Conservation (phyloP, 2,329 filamentous ascomycete genomes). For the Colletotrichum chlorophyti region DNA sequence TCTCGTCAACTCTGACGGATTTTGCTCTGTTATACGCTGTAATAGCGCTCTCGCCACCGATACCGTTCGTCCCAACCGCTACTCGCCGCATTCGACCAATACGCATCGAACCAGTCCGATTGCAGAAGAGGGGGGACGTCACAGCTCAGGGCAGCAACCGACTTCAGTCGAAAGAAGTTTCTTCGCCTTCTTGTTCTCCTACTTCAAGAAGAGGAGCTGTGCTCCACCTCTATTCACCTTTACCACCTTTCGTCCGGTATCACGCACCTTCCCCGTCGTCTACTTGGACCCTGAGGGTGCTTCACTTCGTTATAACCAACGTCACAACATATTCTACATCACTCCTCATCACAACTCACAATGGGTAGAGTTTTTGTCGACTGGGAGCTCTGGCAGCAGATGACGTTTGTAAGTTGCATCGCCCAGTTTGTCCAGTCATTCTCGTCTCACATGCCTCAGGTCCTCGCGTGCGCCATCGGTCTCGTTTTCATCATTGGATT, state of each 20-base stretch:
- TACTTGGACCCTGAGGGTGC: not conserved
- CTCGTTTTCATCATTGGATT: constrained; percentile 73
- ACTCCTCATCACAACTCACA: not conserved
- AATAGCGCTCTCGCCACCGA: constrained; percentile 5
- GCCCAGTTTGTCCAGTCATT: too few relatives aligned
- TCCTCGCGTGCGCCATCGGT: constrained; percentile 74
- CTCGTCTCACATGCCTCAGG: constrained; percentile 57
- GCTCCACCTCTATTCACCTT: not conserved
- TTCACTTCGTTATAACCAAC: not conserved
- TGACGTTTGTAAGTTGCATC: constrained; percentile 89
- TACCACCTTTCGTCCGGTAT: not conserved
- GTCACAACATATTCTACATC: not conserved
- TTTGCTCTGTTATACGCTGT: not conserved
- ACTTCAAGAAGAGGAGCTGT: constrained; percentile 12
- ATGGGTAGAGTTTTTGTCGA: constrained; percentile 64
- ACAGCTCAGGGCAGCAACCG: not conserved
- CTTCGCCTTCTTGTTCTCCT: not conserved
- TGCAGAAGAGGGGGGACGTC: constrained; percentile 2
- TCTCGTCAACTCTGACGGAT: not conserved
- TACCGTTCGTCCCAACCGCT: constrained; percentile 6
- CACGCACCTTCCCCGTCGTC: not conserved
- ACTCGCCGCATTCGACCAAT: constrained; percentile 19
- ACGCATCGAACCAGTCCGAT: not conserved
- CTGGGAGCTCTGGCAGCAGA: constrained; percentile 87
- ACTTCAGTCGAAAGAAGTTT: not conserved